Base-by-base conservation (phyloP, 2,329 filamentous ascomycete genomes). In the Paecilomyces dactylethromorphus region DNA sequence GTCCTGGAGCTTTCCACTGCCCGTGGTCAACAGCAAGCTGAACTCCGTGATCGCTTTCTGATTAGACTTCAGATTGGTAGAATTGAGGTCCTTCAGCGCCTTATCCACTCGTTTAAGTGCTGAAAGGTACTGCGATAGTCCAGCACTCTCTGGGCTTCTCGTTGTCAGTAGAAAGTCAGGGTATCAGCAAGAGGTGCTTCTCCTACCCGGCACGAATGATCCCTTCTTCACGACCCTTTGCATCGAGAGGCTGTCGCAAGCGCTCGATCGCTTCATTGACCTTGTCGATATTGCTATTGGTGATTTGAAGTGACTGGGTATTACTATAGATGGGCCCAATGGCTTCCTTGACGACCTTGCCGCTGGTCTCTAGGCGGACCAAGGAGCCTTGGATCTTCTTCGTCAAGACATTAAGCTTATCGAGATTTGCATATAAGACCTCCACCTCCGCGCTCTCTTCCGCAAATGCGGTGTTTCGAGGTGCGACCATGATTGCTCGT, bases 361-460 rank as follows among this genome's bases (percentile, higher is more conserved):
- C 94, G 56, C 91, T 95, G 39, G 88, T 86, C 68, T 97, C 92
- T 33, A 99, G 81, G 58, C 92, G 85, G 39, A 86, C 84, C 65
- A 97, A 82, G 56, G 91, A 96, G 29, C 90, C 88, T 75, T 96
- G 90, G 58, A 99, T 97, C 80, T 96, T 96, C 79, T 94, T 96
- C 32, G 92, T 96, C 72, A 97, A 83, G 70, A 91, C 86, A 60
- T 92, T 89, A 66, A 95, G 95, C 82, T 96, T 97, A 67, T 95
- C 91, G 62, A 97, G 85, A 65, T 86, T 86, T 58, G 85, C 84
- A 64, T 83, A 84, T 24, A 88, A 74, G 57, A 87, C 85, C 72
- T 87, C 85, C 50, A 87, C 85, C 73, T 88, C 85, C 6, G 85
- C 85, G 70, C 83, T 84, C 76, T 88, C 85, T 75, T 88, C 85